Evolutionary conservation across 139 green algal species (phyloP), one percentile per base, ranked within the genome.

Genomic region (Mesotaenium endlicherianum): DNA sequence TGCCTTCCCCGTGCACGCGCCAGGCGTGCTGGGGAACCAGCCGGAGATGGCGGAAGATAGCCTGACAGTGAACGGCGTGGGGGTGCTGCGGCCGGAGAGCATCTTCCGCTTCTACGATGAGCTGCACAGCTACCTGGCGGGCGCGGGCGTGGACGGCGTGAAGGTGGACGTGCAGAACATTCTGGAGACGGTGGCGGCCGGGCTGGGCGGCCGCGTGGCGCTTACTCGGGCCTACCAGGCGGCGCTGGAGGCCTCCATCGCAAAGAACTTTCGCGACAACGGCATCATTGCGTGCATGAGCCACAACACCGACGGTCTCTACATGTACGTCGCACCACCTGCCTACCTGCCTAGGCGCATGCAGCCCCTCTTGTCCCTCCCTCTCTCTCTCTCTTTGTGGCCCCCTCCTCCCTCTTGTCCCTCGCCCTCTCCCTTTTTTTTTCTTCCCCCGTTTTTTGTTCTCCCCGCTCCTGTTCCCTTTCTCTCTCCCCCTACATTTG

Each of bases 281-380:
- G 90, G 95, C 81, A 86, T 90, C 82, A 98, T 98, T 88, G 97
- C 98, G 89, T 99, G 96, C 95, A 99, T 99, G 96, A 98, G 94
- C 89, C 96, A 98, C 93, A 95, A 92, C 45, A 98, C 93, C 1
- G 96, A 98, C 70, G 97, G 97, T 91, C 88, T 99, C 55, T 96
- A 95, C 91, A 80, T 17, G 84, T 88, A 38, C 60, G 74, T 72
- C 31, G 57, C 3, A 11, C 20, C 8, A 8, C 14, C 47, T 14
- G 8, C 47, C 47, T 57, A 57, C 14, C 47, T 57, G 47, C 47
- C 47, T 57, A 8, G 8, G 8, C 47, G 8, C 47, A 8, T 14
- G 14, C 47, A 57, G 8, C 47, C 47, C 47, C 47, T 14, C 47
- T 26, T 14, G 8, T 57, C 47, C 47, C 47, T 57, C 47, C 8